Conservation (phyloP, 1,284 basidiomycete species). For the Naganishia albida region DNA sequence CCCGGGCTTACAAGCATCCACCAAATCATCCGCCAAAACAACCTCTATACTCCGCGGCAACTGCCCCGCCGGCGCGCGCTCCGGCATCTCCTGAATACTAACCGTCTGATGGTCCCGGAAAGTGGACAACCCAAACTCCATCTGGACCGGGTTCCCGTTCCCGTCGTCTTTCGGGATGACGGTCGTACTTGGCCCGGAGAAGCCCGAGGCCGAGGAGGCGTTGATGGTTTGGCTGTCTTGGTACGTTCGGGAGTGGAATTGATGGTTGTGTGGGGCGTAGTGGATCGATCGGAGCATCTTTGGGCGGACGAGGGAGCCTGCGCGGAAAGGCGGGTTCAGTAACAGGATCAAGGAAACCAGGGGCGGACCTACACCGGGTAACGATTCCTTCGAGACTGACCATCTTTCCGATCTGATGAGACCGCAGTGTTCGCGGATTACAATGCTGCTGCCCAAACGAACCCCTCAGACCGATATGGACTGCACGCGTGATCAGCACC, state of each 20-base stretch:
- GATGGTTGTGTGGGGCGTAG: slow-evolving; percentile 81
- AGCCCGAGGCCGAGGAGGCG: slow-evolving; percentile 54
- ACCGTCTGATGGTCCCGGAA: slow-evolving; percentile 98
- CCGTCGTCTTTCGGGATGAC: slow-evolving; percentile 92
- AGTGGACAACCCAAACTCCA: slow-evolving; percentile 88
- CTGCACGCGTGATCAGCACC: slow-evolving; percentile 36
- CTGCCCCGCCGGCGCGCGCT: slow-evolving; percentile 95
- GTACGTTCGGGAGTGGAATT: slow-evolving; percentile 87
- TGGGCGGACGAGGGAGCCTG: slow-evolving; percentile 87
- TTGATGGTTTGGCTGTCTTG: slow-evolving; percentile 87
- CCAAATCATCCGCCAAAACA: slow-evolving; percentile 93
- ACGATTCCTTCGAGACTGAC: slow-evolving; percentile 98
- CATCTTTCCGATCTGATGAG: slow-evolving; percentile 90
- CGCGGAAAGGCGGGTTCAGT: not conserved
- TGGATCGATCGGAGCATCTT: slow-evolving; percentile 98
- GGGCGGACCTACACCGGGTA: slow-evolving; percentile 69
- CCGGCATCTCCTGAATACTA: slow-evolving; percentile 99
- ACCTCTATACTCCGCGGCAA: slow-evolving; percentile 94
- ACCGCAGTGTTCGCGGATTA: slow-evolving; percentile 87
- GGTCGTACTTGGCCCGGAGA: slow-evolving; percentile 78
- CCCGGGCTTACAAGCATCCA: slow-evolving; percentile 96
- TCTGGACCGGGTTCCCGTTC: slow-evolving; percentile 80
- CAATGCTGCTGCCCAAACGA: slow-evolving; percentile 99
- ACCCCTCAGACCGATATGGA: slow-evolving; percentile 89
- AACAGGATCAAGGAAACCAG: not conserved